Conservation (phyloP, 1,139 yeast species). For the Yarrowia galli region DNA sequence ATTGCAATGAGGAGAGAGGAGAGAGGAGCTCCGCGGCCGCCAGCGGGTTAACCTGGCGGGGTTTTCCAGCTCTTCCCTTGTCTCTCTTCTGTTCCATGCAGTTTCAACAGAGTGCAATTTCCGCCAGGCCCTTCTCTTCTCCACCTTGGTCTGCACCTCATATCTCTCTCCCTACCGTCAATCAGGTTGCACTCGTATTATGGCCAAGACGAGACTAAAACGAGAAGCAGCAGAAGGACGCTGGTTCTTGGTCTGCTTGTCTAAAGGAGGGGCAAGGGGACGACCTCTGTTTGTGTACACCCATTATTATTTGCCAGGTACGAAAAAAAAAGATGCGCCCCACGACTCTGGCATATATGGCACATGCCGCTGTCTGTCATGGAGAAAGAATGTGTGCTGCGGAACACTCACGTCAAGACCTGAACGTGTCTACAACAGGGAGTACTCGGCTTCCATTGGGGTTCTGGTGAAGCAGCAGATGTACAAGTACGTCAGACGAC, state of each 20-base stretch:
- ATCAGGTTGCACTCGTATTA: constrained; percentile 11
- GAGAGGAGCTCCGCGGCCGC: too few relatives aligned
- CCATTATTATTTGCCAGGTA: too few relatives aligned
- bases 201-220: constrained; percentile 28
- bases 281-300: neutral
- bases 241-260: neutral
- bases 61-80: neutral
- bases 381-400: neutral
- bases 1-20: too few relatives aligned
- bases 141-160: neutral
- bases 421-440: neutral
- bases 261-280: neutral
- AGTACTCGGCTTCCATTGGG: neutral
- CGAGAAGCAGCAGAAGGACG: constrained; percentile 9
- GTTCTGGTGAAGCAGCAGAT: neutral
- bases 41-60: neutral
- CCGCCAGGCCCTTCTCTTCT: neutral
- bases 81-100: too few relatives aligned
- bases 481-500: too few relatives aligned
- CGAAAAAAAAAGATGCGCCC: too few relatives aligned
- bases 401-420: neutral
- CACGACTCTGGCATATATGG: neutral
- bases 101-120: neutral
- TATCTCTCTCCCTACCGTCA: neutral
- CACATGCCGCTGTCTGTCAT: too few relatives aligned